Percentiles rank a stretch among this genome's conserved stretches.
phyloP scores from a whole-genome alignment of 2,329 filamentous ascomycete species.

The Aureobasidium sp. region DNA sequence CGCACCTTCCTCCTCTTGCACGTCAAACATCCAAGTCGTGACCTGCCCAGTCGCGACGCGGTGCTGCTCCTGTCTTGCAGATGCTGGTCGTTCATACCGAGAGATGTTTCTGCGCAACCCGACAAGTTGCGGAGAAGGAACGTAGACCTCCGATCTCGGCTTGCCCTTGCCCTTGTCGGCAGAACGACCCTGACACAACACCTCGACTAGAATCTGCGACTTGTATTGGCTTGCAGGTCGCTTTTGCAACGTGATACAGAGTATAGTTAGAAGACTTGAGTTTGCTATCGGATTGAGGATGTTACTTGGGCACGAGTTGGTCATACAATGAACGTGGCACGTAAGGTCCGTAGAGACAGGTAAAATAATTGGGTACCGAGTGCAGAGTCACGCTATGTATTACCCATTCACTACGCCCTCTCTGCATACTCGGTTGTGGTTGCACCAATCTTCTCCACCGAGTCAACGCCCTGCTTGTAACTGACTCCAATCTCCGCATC shows the following conservation, averaged over 20 bases:
- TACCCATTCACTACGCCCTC: background rate
- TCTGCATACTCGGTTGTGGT: background rate
- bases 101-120: background rate
- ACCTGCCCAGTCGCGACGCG: background rate
- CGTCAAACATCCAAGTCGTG: background rate
- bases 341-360: no score
- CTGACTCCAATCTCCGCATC: background rate
- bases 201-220: no score
- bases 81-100: background rate
- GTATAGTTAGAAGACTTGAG: no score
- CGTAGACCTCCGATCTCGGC: background rate
- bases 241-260: no score
- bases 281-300: no score
- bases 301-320: no score
- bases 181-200: background rate
- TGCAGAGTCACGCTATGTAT: no score
- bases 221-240: no score
- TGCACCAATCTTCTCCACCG: background rate
- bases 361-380: no score
- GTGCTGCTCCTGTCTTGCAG: background rate
- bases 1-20: slow-evolving; percentile 44
- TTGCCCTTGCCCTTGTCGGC: background rate
- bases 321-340: no score
- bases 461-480: background rate
- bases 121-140: background rate